A percentile compares a stretch with the other conserved stretches of the same genome.
These are phyloP conservation scores for Talaromyces sp. DNA, from an alignment of 2,329 filamentous ascomycete species.

Conservation along the genomic window DNA sequence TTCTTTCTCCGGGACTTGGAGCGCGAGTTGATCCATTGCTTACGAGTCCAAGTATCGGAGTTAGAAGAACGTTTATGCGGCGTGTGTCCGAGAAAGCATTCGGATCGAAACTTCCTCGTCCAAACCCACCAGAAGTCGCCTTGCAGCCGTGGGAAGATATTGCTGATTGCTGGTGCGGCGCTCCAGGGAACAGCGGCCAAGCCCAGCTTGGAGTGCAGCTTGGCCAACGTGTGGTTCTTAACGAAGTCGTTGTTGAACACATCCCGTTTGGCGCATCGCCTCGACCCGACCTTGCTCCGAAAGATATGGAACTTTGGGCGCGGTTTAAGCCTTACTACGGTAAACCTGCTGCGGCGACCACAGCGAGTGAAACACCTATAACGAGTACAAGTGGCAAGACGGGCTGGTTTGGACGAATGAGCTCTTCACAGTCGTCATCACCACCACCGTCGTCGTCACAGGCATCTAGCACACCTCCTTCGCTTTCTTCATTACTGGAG, in stretches of 20 bases:
- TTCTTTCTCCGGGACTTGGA: constrained; percentile 62
- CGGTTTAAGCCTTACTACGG: constrained; percentile 39
- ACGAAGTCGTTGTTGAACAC: constrained; percentile 69
- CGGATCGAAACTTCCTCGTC: constrained; percentile 16
- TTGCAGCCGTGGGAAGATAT: constrained; percentile 69
- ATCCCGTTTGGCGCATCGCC: constrained; percentile 59
- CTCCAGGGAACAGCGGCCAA: constrained; percentile 38
- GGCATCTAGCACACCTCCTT: background rate
- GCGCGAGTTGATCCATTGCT: constrained; percentile 58
- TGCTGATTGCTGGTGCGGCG: constrained; percentile 83
- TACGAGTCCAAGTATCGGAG: constrained; percentile 55
- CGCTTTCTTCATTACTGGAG: constrained; percentile 22
- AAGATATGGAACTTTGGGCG: constrained; percentile 66
- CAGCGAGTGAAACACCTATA: background rate
- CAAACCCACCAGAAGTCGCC: constrained; percentile 49
- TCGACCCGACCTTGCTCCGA: constrained; percentile 58
- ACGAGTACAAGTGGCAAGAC: background rate
- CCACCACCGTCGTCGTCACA: constrained; percentile 1
- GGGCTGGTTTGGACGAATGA: constrained; percentile 8
- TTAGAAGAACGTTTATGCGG: constrained; percentile 17
- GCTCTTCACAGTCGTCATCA: constrained; percentile 1
- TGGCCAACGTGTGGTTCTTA: constrained; percentile 54
- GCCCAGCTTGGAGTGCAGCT: constrained; percentile 39
- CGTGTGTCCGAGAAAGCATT: constrained; percentile 16
- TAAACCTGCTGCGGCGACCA: background rate